Conservation (phyloP, 768 basidiomycete genomes). For the Amanita pallidorosea region DNA sequence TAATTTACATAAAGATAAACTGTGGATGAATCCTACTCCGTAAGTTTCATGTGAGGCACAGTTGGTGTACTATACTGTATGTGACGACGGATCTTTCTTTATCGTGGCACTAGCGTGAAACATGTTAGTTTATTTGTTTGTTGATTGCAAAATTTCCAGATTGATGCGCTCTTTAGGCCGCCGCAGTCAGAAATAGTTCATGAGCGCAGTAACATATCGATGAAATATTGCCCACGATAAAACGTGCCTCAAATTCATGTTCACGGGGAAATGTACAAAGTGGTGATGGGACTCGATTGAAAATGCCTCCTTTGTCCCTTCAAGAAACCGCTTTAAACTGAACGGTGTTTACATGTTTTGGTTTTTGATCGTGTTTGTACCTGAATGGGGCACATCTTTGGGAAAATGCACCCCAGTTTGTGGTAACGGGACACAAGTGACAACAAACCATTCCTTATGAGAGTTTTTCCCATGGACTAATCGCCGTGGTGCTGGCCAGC, state of each 20-base stretch:
- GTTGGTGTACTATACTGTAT: background rate
- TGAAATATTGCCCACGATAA: background rate
- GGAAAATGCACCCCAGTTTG: background rate
- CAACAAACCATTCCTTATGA: background rate
- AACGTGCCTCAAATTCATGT: background rate
- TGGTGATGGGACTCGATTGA: background rate
- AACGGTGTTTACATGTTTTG: constrained; percentile 1
- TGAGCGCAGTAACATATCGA: background rate
- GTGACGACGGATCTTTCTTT: constrained; percentile 2
- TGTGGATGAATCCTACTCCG: background rate
- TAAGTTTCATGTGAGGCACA: constrained; percentile 1
- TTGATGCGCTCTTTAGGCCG: constrained; percentile 1
- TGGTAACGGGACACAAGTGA: background rate
- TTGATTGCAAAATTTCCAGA: background rate
- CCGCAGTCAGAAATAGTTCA: background rate
- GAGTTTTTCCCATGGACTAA: background rate
- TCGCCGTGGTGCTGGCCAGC: background rate
- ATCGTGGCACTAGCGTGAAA: constrained; percentile 3
- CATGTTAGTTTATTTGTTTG: constrained; percentile 1
- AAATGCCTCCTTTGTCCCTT: background rate
- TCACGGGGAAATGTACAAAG: background rate
- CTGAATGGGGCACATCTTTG: background rate
- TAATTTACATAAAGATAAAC: background rate
- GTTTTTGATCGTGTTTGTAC: constrained; percentile 1
- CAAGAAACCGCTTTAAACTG: background rate